These are phyloP conservation scores for Podospora appendiculata DNA, from an alignment of 495 filamentous ascomycete species.

Conservation along the genomic window DNA sequence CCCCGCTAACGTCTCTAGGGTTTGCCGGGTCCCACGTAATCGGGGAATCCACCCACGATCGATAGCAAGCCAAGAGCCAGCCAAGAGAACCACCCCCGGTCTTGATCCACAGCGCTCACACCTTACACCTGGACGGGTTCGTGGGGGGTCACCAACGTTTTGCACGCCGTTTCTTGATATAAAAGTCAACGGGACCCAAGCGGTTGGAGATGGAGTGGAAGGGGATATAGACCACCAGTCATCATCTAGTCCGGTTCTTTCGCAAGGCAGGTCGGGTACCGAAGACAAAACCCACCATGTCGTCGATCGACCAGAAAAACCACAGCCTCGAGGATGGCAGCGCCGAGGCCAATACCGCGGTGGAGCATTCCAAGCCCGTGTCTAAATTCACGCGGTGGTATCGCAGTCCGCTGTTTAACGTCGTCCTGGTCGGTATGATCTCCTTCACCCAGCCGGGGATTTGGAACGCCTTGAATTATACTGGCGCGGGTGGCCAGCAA, in stretches of 20 bases:
- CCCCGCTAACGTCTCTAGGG: too few relatives aligned
- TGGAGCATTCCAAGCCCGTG: slow-evolving; percentile 13
- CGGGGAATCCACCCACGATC: too few relatives aligned
- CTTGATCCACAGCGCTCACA: too few relatives aligned
- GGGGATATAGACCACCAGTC: too few relatives aligned
- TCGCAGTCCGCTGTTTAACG: slow-evolving; percentile 47
- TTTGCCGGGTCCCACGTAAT: too few relatives aligned
- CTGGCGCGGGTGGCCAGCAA: slow-evolving; percentile 51
- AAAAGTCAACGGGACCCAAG: neutral
- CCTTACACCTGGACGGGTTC: too few relatives aligned
- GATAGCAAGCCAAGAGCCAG: too few relatives aligned
- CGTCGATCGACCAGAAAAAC: slow-evolving; percentile 9
- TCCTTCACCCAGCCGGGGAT: slow-evolving; percentile 52
- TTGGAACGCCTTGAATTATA: slow-evolving; percentile 51
- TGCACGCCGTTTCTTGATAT: neutral
- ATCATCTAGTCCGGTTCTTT: too few relatives aligned
- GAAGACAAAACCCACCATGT: slow-evolving; percentile 7
- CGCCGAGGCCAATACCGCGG: neutral
- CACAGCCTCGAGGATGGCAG: slow-evolving; percentile 5
- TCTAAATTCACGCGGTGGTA: slow-evolving; percentile 35
- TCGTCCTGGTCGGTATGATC: slow-evolving; percentile 46
- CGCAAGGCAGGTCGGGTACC: too few relatives aligned
- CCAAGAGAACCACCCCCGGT: too few relatives aligned
- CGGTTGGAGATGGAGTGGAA: too few relatives aligned
- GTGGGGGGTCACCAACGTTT: too few relatives aligned